phyloP scores from a whole-genome alignment of 2,329 filamentous ascomycete species.

The Claviceps fusiformis region DNA sequence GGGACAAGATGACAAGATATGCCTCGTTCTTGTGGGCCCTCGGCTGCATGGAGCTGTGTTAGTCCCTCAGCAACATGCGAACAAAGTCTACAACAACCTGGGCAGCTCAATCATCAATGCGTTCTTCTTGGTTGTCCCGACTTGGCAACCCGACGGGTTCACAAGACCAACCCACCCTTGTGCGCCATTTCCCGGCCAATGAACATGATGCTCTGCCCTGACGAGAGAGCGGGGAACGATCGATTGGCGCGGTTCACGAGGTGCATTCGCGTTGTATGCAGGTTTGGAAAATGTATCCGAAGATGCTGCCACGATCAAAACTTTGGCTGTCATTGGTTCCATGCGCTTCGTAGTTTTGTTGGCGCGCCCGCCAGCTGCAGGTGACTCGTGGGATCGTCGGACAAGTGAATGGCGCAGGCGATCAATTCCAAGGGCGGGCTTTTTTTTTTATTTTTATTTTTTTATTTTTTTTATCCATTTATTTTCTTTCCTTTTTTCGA shows the following conservation, averaged over 20 bases:
- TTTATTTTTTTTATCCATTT: no score
- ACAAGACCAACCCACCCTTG: neutral
- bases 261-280: neutral
- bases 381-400: neutral
- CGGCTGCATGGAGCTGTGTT: no score
- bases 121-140: no score
- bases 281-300: no score
- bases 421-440: neutral
- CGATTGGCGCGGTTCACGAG: neutral
- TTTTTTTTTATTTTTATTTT: no score
- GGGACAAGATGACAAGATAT: no score
- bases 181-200: no score
- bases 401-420: neutral
- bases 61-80: no score
- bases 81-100: neutral
- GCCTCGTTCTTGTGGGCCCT: no score
- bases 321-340: neutral
- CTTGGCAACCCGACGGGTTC: neutral
- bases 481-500: no score
- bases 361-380: neutral
- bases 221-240: neutral
- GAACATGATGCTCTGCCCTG: no score
- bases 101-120: no score
- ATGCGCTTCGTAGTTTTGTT: neutral
- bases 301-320: neutral